Evolutionary conservation across 169 alveolate species (phyloP).

Genomic region (Plasmodium relictum): DNA sequence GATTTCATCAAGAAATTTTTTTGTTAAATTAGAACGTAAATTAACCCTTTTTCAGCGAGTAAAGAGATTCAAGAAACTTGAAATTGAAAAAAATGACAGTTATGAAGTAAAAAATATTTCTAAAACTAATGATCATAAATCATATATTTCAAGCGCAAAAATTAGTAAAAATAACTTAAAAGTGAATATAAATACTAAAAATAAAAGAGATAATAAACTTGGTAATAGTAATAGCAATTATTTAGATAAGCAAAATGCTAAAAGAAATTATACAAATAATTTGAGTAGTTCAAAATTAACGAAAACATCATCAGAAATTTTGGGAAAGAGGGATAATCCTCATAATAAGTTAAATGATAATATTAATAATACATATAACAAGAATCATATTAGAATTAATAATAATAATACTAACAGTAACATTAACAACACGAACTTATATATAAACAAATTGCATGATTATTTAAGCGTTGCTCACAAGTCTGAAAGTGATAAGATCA

Average conservation of each 20-base stretch:
- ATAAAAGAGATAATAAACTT: background rate
- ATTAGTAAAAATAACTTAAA: background rate
- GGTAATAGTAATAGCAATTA: background rate
- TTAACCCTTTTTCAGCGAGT: slow-evolving; percentile 15
- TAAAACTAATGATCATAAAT: background rate
- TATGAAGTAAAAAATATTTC: background rate
- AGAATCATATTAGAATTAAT: background rate
- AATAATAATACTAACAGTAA: slow-evolving; percentile 1
- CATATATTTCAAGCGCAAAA: background rate
- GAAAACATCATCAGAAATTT: no score
- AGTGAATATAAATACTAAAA: background rate
- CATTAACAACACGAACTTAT: slow-evolving; percentile 13
- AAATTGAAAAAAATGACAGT: background rate
- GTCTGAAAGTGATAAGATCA: slow-evolving; percentile 66
- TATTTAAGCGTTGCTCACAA: slow-evolving; percentile 40
- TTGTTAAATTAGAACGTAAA: slow-evolving; percentile 12
- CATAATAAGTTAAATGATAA: no score
- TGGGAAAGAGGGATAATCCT: no score
- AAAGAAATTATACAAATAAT: background rate
- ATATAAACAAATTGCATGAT: slow-evolving; percentile 69
- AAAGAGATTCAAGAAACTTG: slow-evolving; percentile 6
- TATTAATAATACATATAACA: no score
- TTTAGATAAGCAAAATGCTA: background rate
- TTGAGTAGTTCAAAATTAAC: no score
- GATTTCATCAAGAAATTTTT: slow-evolving; percentile 16